These are phyloP conservation scores for Hygrocybe coccinea DNA, from an alignment of 768 basidiomycete species.

Conservation along the genomic window DNA sequence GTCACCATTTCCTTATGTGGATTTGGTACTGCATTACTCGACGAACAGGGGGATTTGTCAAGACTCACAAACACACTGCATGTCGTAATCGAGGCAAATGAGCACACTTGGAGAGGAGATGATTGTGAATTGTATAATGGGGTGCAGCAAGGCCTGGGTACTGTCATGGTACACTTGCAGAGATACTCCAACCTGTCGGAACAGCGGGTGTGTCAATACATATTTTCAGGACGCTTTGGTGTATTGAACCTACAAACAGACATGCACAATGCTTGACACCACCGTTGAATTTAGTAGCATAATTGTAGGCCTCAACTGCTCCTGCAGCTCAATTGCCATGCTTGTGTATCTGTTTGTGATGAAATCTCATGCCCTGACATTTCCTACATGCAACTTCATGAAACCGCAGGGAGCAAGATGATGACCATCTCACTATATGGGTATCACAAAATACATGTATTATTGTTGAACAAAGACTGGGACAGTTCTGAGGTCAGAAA, in stretches of 20 bases:
- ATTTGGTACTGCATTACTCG: constrained; percentile 19
- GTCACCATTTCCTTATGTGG: constrained; percentile 23
- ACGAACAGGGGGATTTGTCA: constrained; percentile 71
- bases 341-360: too few relatives aligned
- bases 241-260: constrained; percentile 38
- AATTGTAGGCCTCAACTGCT: too few relatives aligned
- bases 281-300: too few relatives aligned
- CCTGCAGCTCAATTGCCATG: too few relatives aligned
- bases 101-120: constrained; percentile 78
- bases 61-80: constrained; percentile 79
- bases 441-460: too few relatives aligned
- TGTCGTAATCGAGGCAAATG: constrained; percentile 74
- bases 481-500: too few relatives aligned
- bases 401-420: too few relatives aligned
- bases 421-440: too few relatives aligned
- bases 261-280: constrained; percentile 54
- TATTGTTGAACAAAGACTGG: too few relatives aligned
- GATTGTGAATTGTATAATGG: constrained; percentile 78
- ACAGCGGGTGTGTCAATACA: constrained; percentile 50
- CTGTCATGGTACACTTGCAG: constrained; percentile 61
- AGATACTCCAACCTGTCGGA: constrained; percentile 72
- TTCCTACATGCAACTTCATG: too few relatives aligned
- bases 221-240: not conserved
- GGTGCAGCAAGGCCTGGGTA: constrained; percentile 63
- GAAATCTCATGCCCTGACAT: too few relatives aligned